A percentile compares a stretch with the other conserved stretches of the same genome.
Conservation (phyloP, 345 rosid genomes). For the Syzygium aromaticum region DNA sequence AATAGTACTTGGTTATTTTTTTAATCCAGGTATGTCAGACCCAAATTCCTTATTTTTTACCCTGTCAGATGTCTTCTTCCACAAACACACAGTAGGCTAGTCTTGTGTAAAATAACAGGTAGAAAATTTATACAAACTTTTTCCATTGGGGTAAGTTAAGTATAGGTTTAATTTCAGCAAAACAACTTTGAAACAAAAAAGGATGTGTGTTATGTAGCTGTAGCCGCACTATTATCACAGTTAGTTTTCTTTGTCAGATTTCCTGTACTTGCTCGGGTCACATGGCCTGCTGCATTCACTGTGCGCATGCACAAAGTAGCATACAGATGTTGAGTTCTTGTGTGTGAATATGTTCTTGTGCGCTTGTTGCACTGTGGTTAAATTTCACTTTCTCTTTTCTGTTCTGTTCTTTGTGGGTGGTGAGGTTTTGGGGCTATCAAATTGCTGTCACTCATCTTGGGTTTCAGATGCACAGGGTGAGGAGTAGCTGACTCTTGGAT, state of each 20-base stretch:
- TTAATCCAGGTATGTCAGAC: conserved; percentile 56
- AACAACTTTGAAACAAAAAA: not conserved
- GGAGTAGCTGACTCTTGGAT: not conserved
- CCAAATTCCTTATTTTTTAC: not conserved
- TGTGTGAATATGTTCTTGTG: not conserved
- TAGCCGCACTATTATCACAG: not conserved
- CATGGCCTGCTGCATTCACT: not conserved
- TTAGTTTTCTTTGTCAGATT: not conserved
- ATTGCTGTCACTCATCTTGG: not conserved
- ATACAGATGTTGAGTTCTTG: not conserved
- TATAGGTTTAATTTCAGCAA: not conserved
- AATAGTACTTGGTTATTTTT: conserved; percentile 62
- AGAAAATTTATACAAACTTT: not conserved
- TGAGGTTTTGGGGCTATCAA: not conserved
- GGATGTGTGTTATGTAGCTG: not conserved
- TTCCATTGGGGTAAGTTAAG: not conserved
- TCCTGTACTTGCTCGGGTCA: not conserved
- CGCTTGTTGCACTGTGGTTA: not conserved
- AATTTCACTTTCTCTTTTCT: not conserved
- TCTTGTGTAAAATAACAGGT: not conserved
- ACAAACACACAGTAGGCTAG: not conserved
- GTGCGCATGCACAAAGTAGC: not conserved
- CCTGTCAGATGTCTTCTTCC: not conserved
- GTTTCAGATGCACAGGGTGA: not conserved
- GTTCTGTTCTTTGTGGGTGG: not conserved